Evolutionary conservation across 257 asterid genomes (phyloP).

Genomic region (Solanum pinnatisectum): DNA sequence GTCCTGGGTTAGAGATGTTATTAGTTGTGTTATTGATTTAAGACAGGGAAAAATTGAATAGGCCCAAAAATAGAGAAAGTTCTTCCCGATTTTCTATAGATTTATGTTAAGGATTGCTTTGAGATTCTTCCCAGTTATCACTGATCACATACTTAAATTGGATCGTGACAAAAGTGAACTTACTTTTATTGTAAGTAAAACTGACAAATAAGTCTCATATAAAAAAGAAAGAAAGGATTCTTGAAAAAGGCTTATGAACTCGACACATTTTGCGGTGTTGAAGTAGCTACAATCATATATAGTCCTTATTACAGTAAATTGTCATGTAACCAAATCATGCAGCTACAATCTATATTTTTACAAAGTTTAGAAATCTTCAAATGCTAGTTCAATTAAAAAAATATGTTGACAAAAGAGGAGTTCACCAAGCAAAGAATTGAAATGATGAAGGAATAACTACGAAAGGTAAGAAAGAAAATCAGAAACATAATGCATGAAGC

Average conservation of each 20-base stretch:
- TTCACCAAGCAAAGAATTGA: background rate
- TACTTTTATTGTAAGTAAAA: too few relatives aligned
- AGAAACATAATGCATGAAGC: background rate
- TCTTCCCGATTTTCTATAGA: accelerated
- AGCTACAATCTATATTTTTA: background rate
- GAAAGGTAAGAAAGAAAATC: background rate
- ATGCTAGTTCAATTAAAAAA: too few relatives aligned
- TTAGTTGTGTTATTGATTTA: background rate
- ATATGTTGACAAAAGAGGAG: background rate
- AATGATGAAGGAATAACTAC: background rate
- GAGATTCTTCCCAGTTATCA: background rate
- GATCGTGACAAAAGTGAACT: too few relatives aligned
- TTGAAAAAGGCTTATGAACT: background rate
- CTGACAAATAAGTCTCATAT: background rate
- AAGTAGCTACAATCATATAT: background rate
- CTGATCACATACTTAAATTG: background rate
- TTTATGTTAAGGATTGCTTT: background rate
- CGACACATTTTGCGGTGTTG: background rate
- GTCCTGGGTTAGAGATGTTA: background rate
- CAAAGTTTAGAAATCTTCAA: background rate
- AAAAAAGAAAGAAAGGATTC: too few relatives aligned
- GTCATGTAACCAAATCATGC: background rate
- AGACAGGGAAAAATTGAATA: background rate
- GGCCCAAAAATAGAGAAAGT: background rate
- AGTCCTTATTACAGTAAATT: background rate